A percentile compares a stretch with the other conserved stretches of the same genome.
Evolutionary conservation across 2,329 filamentous ascomycete species (phyloP).

Genomic region (Trichoderma asperellum): DNA sequence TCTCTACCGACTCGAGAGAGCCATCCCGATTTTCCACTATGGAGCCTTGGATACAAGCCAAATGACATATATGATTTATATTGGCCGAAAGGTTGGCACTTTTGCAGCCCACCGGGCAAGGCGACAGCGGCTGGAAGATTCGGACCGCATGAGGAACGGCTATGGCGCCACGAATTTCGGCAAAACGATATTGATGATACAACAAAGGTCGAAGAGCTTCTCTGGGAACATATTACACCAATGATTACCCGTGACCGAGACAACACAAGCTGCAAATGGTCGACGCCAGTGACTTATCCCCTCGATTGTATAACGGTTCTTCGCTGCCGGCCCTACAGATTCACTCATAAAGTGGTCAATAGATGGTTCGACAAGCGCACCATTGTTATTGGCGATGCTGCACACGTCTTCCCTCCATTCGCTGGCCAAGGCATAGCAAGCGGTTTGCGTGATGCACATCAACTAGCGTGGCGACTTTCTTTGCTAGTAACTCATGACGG

Average conservation of each 20-base stretch:
- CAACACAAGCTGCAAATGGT: conserved; percentile 24
- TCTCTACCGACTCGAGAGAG: conserved; percentile 48
- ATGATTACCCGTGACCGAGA: conserved; percentile 27
- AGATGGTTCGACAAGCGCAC: conserved; percentile 48
- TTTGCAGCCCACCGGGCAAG: conserved; percentile 47
- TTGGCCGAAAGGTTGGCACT: conserved; percentile 50
- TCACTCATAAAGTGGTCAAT: conserved; percentile 51
- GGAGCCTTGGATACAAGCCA: conserved; percentile 50
- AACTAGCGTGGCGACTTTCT: conserved; percentile 40
- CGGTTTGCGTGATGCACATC: conserved; percentile 41
- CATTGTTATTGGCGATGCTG: conserved; percentile 53
- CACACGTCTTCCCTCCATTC: conserved; percentile 57
- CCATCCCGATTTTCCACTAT: conserved; percentile 54
- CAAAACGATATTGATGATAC: conserved; percentile 35
- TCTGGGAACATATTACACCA: conserved; percentile 37
- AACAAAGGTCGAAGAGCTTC: conserved; percentile 39
- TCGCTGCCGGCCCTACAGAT: conserved; percentile 48
- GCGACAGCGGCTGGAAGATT: conserved; percentile 52
- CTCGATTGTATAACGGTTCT: conserved; percentile 51
- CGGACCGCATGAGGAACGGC: conserved; percentile 44
- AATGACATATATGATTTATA: conserved; percentile 53
- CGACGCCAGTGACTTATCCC: conserved; percentile 41
- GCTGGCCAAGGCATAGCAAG: conserved; percentile 44
- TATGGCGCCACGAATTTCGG: conserved; percentile 48
- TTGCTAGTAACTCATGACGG: not conserved